Percentiles rank a stretch among this genome's conserved stretches.
Conservation (phyloP, 2,329 filamentous ascomycete genomes). For the Arthroderma sp. region DNA sequence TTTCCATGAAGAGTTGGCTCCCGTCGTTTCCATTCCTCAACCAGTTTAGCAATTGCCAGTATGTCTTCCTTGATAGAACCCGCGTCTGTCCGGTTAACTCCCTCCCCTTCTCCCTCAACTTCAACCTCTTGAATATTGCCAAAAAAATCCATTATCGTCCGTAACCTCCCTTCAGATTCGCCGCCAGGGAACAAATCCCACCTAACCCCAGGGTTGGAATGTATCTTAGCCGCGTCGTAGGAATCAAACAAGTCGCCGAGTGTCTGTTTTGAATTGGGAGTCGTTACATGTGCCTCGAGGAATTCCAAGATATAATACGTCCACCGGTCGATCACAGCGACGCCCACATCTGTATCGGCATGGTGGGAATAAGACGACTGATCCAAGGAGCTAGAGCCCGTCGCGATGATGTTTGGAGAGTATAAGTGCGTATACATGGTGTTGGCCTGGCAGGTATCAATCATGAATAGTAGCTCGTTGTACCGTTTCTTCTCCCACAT, state of each 20-base stretch:
- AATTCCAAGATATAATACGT: slow-evolving; percentile 99
- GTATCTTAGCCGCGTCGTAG: slow-evolving; percentile 89
- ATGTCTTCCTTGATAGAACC: slow-evolving; percentile 54
- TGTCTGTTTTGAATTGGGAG: slow-evolving; percentile 75
- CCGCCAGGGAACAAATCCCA: slow-evolving; percentile 92
- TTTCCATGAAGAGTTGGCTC: slow-evolving; percentile 15
- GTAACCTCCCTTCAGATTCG: slow-evolving; percentile 59
- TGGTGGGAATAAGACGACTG: slow-evolving; percentile 96
- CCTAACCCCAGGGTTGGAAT: slow-evolving; percentile 78
- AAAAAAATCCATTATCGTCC: slow-evolving; percentile 91
- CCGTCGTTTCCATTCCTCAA: slow-evolving; percentile 38
- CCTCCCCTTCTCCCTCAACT: slow-evolving; percentile 49
- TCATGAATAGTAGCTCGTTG: slow-evolving; percentile 98
- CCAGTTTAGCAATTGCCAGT: slow-evolving; percentile 52
- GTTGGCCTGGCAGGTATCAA: slow-evolving; percentile 98
- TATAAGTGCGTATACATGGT: slow-evolving; percentile 99
- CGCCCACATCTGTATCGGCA: slow-evolving; percentile 93
- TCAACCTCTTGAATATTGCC: slow-evolving; percentile 97
- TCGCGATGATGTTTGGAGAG: slow-evolving; percentile 94
- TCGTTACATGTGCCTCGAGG: slow-evolving; percentile 76
- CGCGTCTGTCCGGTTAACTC: slow-evolving; percentile 40
- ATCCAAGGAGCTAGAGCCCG: slow-evolving; percentile 89
- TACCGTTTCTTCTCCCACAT: slow-evolving; percentile 99
- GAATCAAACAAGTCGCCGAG: slow-evolving; percentile 91
- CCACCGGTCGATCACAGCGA: slow-evolving; percentile 95